Conservation (phyloP, 495 filamentous ascomycete genomes). For the Friedmanniomyces endolithicus region DNA sequence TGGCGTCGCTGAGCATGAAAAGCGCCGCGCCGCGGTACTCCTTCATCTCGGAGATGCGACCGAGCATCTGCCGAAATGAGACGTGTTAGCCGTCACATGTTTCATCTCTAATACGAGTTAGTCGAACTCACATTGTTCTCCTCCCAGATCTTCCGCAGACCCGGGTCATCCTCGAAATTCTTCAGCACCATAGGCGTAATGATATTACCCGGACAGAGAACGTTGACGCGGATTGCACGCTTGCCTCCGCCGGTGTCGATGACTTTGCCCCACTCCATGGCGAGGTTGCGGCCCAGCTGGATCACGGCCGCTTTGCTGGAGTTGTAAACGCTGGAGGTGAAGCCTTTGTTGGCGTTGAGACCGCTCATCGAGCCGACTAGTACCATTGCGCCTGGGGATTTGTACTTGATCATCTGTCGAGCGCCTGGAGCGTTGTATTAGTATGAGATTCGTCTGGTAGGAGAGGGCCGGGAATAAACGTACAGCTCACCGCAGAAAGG, state of each 20-base stretch:
- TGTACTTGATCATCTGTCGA: constrained; percentile 63
- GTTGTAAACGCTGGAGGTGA: constrained; percentile 57
- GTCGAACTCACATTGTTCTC: no score
- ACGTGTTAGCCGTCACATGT: neutral
- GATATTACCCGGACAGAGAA: constrained; percentile 57
- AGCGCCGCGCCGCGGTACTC: constrained; percentile 56
- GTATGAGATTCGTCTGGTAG: no score
- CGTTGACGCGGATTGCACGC: constrained; percentile 56
- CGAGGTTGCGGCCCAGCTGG: constrained; percentile 49
- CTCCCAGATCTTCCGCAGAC: constrained; percentile 47
- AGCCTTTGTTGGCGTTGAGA: constrained; percentile 56
- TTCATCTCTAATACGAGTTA: constrained; percentile 49
- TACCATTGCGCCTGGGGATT: constrained; percentile 57
- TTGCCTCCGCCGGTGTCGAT: constrained; percentile 3
- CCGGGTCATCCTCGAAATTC: constrained; percentile 54
- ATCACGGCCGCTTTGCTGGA: constrained; percentile 58
- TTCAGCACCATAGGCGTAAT: constrained; percentile 58
- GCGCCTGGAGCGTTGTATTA: constrained; percentile 28
- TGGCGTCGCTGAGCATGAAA: constrained; percentile 51
- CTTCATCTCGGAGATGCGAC: constrained; percentile 9
- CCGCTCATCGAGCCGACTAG: constrained; percentile 68
- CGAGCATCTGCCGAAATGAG: constrained; percentile 1
- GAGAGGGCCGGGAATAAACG: no score
- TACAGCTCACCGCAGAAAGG: constrained; percentile 54
- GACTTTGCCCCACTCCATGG: constrained; percentile 58